A percentile compares a stretch with the other conserved stretches of the same genome.
Conservation (phyloP, 148 eudicot genomes). For the Heliamphora exappendiculata region DNA sequence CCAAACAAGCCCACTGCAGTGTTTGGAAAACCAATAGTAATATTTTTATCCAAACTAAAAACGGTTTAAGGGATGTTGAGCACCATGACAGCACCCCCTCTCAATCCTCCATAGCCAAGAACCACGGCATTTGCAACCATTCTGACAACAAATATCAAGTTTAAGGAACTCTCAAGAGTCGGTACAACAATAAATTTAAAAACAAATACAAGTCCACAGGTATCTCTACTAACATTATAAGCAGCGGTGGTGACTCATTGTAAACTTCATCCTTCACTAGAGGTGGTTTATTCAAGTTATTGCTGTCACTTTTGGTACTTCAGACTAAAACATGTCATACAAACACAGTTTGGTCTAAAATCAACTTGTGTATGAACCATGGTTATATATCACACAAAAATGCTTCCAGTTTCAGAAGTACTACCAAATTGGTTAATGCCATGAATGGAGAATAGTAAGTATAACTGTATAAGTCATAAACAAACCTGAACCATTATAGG, state of each 20-base stretch:
- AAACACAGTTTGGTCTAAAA: not conserved
- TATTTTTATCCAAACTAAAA: not conserved
- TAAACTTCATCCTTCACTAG: not conserved
- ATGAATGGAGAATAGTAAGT: not conserved
- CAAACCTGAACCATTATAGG: slow-evolving; percentile 98
- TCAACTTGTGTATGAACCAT: not conserved
- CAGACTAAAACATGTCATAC: not conserved
- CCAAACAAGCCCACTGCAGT: not conserved
- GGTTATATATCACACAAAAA: not conserved
- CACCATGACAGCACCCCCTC: not conserved
- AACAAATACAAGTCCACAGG: not conserved
- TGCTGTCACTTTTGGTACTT: not conserved
- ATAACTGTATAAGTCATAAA: slow-evolving; percentile 7
- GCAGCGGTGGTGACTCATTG: not conserved
- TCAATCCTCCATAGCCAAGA: not conserved
- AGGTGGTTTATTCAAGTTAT: not conserved
- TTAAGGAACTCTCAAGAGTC: not conserved
- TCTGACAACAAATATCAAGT: not conserved
- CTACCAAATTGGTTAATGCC: not conserved
- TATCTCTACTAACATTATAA: not conserved
- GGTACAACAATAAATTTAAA: not conserved
- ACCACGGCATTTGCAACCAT: not conserved
- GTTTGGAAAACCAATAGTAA: not conserved
- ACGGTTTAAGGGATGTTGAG: not conserved
- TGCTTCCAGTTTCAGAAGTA: not conserved